phyloP scores from a whole-genome alignment of 495 filamentous ascomycete genomes.

The Chaetomium tenue region DNA sequence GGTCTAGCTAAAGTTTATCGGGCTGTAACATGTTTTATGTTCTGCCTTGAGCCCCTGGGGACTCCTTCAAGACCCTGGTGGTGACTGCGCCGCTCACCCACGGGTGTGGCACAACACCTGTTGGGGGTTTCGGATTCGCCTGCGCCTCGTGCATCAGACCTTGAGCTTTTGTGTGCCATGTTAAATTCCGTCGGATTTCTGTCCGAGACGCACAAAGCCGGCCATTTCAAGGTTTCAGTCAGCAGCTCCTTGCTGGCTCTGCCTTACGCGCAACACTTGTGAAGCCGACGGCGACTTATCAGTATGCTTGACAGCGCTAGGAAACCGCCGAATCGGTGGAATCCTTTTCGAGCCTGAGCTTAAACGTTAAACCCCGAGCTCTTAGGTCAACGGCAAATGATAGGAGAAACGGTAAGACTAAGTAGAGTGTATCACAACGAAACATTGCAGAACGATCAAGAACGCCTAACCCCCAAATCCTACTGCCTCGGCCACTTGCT shows the following conservation, averaged over 20 bases:
- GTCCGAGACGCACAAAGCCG: neutral
- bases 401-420: neutral
- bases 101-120: constrained; percentile 3
- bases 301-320: too few relatives aligned
- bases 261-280: neutral
- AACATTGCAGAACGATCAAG: neutral
- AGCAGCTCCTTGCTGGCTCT: neutral
- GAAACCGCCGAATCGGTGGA: too few relatives aligned
- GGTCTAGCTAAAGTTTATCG: neutral
- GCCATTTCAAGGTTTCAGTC: neutral
- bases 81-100: neutral
- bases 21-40: constrained; percentile 17
- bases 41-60: constrained; percentile 4
- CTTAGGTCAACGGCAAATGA: neutral
- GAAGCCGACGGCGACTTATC: too few relatives aligned
- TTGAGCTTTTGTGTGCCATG: neutral
- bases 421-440: neutral
- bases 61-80: neutral
- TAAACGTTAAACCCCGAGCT: too few relatives aligned
- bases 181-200: neutral
- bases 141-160: neutral
- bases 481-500: constrained; percentile 38
- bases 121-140: neutral
- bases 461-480: neutral
- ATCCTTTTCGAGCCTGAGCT: too few relatives aligned